Percentiles rank a stretch among this genome's conserved stretches.
phyloP scores from a whole-genome alignment of 192 early-diverging fungal species.

The Entomortierella beljakovae region DNA sequence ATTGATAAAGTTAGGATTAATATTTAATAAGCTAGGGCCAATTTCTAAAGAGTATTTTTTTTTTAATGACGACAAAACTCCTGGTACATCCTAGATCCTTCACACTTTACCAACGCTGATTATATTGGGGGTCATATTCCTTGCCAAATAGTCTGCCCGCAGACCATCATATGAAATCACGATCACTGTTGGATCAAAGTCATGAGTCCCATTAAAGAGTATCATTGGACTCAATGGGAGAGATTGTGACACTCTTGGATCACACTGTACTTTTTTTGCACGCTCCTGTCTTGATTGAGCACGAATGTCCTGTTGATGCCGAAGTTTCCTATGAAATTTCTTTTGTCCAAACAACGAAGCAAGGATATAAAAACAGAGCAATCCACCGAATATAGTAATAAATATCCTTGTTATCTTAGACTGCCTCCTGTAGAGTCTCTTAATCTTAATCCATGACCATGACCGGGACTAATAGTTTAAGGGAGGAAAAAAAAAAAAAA shows the following conservation, averaged over 20 bases:
- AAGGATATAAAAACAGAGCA: conserved; percentile 21
- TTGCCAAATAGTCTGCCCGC: conserved; percentile 83
- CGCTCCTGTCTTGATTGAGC: conserved; percentile 4
- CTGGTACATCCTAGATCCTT: not conserved
- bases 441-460: conserved; percentile 31
- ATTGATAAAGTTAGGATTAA: not conserved
- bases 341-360: not conserved
- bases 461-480: conserved; percentile 2
- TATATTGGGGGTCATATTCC: conserved; percentile 78
- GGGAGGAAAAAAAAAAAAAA: not conserved
- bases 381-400: conserved; percentile 5
- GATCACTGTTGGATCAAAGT: conserved; percentile 76
- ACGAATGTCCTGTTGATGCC: not conserved
- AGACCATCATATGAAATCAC: conserved; percentile 92
- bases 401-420: conserved; percentile 8
- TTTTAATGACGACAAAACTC: not conserved
- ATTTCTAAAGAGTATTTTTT: not conserved
- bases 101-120: conserved; percentile 60
- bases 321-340: not conserved
- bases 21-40: not conserved
- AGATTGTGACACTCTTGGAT: conserved; percentile 8
- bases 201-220: conserved; percentile 72
- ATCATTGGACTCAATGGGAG: conserved; percentile 17
- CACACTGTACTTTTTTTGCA: conserved; percentile 21
- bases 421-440: conserved; percentile 8